Conservation (phyloP, 2,329 filamentous ascomycete genomes). For the Cytospora mali region DNA sequence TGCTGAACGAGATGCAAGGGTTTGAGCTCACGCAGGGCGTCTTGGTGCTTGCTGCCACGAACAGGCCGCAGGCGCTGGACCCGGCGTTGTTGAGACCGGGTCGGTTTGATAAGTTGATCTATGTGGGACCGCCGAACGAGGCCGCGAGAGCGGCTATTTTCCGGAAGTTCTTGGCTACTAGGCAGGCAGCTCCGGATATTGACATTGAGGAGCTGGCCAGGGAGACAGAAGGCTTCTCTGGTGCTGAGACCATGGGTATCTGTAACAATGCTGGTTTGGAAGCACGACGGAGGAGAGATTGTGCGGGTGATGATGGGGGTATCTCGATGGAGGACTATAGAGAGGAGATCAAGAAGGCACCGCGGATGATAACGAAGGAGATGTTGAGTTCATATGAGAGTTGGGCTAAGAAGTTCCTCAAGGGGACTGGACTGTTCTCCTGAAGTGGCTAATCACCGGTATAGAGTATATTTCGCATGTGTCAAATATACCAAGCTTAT, state of each 20-base stretch:
- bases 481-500: not conserved
- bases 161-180: slow-evolving; percentile 63
- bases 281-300: slow-evolving; percentile 31
- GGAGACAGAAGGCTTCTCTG: slow-evolving; percentile 76
- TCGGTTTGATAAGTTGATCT: slow-evolving; percentile 81
- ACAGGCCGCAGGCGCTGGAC: slow-evolving; percentile 84
- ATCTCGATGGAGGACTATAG: slow-evolving; percentile 41
- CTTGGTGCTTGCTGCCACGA: slow-evolving; percentile 87
- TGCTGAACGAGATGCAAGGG: slow-evolving; percentile 95
- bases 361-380: slow-evolving; percentile 43
- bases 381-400: slow-evolving; percentile 41
- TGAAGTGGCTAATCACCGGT: not conserved
- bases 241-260: slow-evolving; percentile 72
- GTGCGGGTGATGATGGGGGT: no score
- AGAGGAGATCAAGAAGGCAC: slow-evolving; percentile 35
- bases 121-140: slow-evolving; percentile 79
- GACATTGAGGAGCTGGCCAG: slow-evolving; percentile 65
- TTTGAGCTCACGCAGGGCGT: slow-evolving; percentile 85
- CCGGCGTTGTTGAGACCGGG: slow-evolving; percentile 83
- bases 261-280: slow-evolving; percentile 50
- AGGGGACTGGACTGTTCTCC: slow-evolving; percentile 1
- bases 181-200: slow-evolving; percentile 64
- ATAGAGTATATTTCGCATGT: not conserved
- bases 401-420: slow-evolving; percentile 43
- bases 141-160: slow-evolving; percentile 78